Evolutionary conservation across 2,329 filamentous ascomycete genomes (phyloP).

Genomic region (Verruconis gallopava): DNA sequence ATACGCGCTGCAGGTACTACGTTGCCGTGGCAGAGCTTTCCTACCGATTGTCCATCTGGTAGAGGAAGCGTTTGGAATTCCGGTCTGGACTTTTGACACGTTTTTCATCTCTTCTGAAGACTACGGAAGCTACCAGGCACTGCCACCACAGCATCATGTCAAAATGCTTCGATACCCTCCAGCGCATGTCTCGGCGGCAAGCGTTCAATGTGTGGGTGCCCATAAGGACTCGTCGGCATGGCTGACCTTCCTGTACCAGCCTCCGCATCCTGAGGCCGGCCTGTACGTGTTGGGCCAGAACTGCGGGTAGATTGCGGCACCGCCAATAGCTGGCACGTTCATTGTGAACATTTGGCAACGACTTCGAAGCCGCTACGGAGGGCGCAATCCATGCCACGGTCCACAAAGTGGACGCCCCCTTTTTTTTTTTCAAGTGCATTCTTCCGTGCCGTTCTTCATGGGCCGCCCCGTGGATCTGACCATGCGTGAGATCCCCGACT

Average conservation of each 20-base stretch:
- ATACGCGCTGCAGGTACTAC: slow-evolving; percentile 36
- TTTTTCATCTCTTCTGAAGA: slow-evolving; percentile 24
- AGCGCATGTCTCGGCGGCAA: slow-evolving; percentile 11
- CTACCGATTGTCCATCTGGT: slow-evolving; percentile 44
- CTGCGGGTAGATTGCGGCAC: slow-evolving; percentile 39
- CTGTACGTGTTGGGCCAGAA: slow-evolving; percentile 38
- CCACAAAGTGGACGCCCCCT: slow-evolving; percentile 21
- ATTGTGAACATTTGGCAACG: slow-evolving; percentile 46
- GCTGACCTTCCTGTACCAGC: slow-evolving; percentile 52
- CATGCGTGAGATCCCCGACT: slow-evolving; percentile 28
- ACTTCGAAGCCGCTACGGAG: slow-evolving; percentile 44
- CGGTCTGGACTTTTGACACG: slow-evolving; percentile 34
- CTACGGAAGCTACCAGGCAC: too few species aligned
- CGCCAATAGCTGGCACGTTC: slow-evolving; percentile 35
- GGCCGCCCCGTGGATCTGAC: slow-evolving; percentile 23
- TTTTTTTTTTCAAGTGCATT: slow-evolving; percentile 10
- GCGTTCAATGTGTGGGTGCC: slow-evolving; percentile 43
- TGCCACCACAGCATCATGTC: slow-evolving; percentile 41
- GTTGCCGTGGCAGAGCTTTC: slow-evolving; percentile 37
- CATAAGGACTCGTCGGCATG: slow-evolving; percentile 52
- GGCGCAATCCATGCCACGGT: slow-evolving; percentile 42
- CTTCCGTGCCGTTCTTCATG: slow-evolving; percentile 27
- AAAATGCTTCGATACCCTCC: slow-evolving; percentile 44
- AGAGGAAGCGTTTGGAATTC: slow-evolving; percentile 40
- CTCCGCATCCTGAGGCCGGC: slow-evolving; percentile 36